phyloP scores from a whole-genome alignment of 495 filamentous ascomycete species.

The Neurospora africana region DNA sequence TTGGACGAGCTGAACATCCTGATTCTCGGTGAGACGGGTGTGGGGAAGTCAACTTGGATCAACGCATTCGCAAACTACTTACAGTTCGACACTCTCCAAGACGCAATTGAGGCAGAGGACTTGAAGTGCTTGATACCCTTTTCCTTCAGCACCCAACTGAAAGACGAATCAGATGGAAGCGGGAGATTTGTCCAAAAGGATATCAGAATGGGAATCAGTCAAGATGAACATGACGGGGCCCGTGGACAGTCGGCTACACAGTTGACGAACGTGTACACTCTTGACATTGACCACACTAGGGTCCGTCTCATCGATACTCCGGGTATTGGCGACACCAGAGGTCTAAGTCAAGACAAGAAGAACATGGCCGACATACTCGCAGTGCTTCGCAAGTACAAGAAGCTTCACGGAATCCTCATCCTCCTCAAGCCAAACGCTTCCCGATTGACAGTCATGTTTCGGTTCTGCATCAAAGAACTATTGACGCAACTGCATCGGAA shows the following conservation, averaged over 20 bases:
- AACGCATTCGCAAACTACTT: slow-evolving; percentile 39
- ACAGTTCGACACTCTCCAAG: slow-evolving; percentile 22
- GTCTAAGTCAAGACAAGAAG: slow-evolving; percentile 23
- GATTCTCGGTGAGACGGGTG: slow-evolving; percentile 35
- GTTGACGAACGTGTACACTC: slow-evolving; percentile 23
- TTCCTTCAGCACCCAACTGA: slow-evolving; percentile 26
- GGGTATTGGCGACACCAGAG: slow-evolving; percentile 35
- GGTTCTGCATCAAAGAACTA: slow-evolving; percentile 33
- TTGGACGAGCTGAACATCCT: slow-evolving; percentile 30
- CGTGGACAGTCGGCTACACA: slow-evolving; percentile 32
- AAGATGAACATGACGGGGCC: slow-evolving; percentile 26
- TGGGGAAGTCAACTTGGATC: slow-evolving; percentile 38
- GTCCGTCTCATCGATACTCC: slow-evolving; percentile 37
- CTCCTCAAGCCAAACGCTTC: slow-evolving; percentile 36
- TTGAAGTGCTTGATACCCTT: slow-evolving; percentile 28
- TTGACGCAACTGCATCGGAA: slow-evolving; percentile 24
- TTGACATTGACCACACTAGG: slow-evolving; percentile 13
- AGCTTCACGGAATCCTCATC: slow-evolving; percentile 36
- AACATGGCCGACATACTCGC: slow-evolving; percentile 35
- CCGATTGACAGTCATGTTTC: slow-evolving; percentile 27
- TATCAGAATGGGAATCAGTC: slow-evolving; percentile 18
- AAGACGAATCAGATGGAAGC: slow-evolving; percentile 9
- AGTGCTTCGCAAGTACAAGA: slow-evolving; percentile 20
- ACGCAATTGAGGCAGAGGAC: slow-evolving; percentile 14
- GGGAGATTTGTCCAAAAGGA: slow-evolving; percentile 11